These are phyloP conservation scores for Trichoderma endophyticum DNA, from an alignment of 2,329 filamentous ascomycete species.

Conservation along the genomic window DNA sequence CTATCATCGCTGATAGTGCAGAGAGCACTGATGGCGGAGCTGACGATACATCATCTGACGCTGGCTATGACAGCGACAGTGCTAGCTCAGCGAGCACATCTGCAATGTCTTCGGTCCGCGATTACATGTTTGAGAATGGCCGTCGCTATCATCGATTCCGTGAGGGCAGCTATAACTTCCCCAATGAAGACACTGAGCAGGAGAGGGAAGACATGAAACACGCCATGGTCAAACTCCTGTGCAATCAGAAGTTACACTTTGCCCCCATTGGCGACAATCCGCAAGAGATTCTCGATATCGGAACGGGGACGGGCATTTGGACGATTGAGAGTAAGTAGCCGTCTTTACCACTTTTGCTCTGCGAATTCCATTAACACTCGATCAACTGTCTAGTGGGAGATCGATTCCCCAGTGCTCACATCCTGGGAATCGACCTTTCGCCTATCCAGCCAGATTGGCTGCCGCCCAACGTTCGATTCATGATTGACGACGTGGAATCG, in stretches of 20 bases:
- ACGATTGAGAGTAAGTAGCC: slow-evolving; percentile 49
- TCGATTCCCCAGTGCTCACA: slow-evolving; percentile 40
- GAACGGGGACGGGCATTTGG: slow-evolving; percentile 59
- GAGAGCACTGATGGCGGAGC: slow-evolving; percentile 23
- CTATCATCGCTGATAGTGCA: slow-evolving; percentile 35
- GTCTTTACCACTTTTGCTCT: not conserved
- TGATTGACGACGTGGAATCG: slow-evolving; percentile 57
- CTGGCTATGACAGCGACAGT: slow-evolving; percentile 38
- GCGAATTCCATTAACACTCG: not conserved
- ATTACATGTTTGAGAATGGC: slow-evolving; percentile 57
- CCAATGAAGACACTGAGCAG: slow-evolving; percentile 59
- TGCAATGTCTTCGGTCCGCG: slow-evolving; percentile 40
- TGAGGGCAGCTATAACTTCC: slow-evolving; percentile 55
- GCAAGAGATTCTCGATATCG: slow-evolving; percentile 54
- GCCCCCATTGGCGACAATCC: slow-evolving; percentile 48
- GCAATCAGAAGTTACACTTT: slow-evolving; percentile 48
- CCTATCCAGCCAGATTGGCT: slow-evolving; percentile 51
- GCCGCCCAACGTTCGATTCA: slow-evolving; percentile 54
- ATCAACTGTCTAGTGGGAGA: slow-evolving; percentile 41
- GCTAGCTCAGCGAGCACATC: slow-evolving; percentile 38
- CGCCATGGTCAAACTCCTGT: slow-evolving; percentile 48
- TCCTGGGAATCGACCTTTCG: slow-evolving; percentile 46
- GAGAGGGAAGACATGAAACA: slow-evolving; percentile 58
- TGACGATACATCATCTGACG: slow-evolving; percentile 31
- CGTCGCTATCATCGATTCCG: slow-evolving; percentile 55